Percentiles rank a stretch among this genome's conserved stretches.
Evolutionary conservation across 495 filamentous ascomycete species (phyloP).

Genomic region (Penicillium nucicola): DNA sequence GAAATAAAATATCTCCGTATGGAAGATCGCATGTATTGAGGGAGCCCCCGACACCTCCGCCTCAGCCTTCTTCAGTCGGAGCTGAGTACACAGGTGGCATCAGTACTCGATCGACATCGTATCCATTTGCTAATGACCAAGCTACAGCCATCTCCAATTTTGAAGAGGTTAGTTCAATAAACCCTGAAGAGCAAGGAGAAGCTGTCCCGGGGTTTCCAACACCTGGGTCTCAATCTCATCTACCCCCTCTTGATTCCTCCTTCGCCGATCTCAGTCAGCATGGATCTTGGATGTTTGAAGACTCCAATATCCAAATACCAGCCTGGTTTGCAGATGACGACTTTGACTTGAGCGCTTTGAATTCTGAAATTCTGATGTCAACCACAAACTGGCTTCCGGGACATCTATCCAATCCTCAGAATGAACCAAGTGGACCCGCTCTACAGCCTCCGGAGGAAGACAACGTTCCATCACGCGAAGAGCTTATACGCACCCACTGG

Average conservation of each 20-base stretch:
- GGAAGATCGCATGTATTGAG: too few relatives aligned
- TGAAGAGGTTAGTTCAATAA: too few relatives aligned
- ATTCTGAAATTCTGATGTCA: constrained; percentile 11
- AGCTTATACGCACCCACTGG: constrained; percentile 9
- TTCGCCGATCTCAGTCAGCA: background rate
- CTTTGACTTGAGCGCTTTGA: constrained; percentile 23
- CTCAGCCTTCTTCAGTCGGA: too few relatives aligned
- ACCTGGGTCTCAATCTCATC: background rate
- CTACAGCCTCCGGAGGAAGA: background rate
- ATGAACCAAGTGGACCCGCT: background rate
- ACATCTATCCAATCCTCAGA: background rate
- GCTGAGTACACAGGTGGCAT: too few relatives aligned
- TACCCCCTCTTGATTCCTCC: background rate
- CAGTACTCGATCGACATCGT: too few relatives aligned
- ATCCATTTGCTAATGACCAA: too few relatives aligned
- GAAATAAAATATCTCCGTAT: too few relatives aligned
- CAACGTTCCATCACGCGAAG: constrained; percentile 1
- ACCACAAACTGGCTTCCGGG: background rate
- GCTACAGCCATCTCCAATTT: too few relatives aligned
- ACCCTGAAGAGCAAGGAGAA: too few relatives aligned
- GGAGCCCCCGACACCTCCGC: too few relatives aligned
- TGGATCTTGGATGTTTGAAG: constrained; percentile 4
- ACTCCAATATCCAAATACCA: constrained; percentile 5
- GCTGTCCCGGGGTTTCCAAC: too few relatives aligned
- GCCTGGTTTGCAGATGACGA: constrained; percentile 21